Conservation (phyloP, 2,329 filamentous ascomycete species). For the Neurospora sp. region DNA sequence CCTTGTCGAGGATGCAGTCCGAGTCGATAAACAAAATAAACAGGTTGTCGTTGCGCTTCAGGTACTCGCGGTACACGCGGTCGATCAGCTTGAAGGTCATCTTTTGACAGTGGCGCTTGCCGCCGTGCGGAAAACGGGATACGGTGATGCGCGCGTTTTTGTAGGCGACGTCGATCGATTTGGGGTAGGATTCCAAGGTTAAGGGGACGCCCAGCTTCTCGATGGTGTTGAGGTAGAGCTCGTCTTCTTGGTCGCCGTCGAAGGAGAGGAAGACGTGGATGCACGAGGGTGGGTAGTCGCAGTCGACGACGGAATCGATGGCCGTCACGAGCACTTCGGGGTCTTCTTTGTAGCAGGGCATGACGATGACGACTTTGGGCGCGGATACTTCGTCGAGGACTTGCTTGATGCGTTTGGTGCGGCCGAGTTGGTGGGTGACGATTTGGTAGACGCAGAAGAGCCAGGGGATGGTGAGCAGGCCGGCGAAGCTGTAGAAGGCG, state of each 20-base stretch:
- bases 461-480: constrained; percentile 80
- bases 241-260: constrained; percentile 81
- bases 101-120: constrained; percentile 91
- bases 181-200: constrained; percentile 68
- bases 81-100: constrained; percentile 88
- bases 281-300: constrained; percentile 85
- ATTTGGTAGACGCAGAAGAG: constrained; percentile 88
- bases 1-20: constrained; percentile 84
- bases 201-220: constrained; percentile 74
- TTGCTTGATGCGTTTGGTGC: constrained; percentile 72
- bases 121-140: constrained; percentile 85
- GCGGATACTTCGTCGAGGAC: constrained; percentile 76
- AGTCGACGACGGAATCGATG: constrained; percentile 83
- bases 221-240: constrained; percentile 79
- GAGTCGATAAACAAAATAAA: constrained; percentile 97
- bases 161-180: constrained; percentile 84
- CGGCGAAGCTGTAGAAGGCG: constrained; percentile 86
- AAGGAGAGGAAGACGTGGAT: constrained; percentile 94
- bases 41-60: constrained; percentile 79
- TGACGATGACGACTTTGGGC: constrained; percentile 90
- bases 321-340: constrained; percentile 76
- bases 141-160: constrained; percentile 76
- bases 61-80: constrained; percentile 79
- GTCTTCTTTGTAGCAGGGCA: constrained; percentile 93
- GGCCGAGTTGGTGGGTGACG: constrained; percentile 76